Conservation (phyloP, 768 basidiomycete species). For the Mrakia hoshinonis region DNA sequence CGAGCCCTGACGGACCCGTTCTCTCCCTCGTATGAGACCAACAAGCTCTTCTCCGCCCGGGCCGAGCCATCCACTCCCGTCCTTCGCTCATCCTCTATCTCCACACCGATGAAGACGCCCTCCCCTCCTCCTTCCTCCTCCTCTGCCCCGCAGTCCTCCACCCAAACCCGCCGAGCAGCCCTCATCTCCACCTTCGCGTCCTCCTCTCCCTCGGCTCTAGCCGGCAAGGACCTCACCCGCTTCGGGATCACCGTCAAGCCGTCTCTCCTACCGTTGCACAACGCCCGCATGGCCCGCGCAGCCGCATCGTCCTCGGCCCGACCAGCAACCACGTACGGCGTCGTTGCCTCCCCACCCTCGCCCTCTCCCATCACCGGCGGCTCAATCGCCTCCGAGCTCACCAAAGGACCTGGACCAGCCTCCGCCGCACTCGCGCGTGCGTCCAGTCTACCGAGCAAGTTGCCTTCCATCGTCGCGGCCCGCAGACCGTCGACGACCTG, state of each 20-base stretch:
- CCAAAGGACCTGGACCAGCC: not conserved
- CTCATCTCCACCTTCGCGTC: not conserved
- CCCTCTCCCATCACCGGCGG: not conserved
- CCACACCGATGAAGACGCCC: too few species aligned
- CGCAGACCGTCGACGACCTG: too few species aligned
- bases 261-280: not conserved
- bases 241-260: not conserved
- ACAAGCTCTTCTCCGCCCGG: not conserved
- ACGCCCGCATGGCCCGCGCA: not conserved
- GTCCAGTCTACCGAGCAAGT: not conserved
- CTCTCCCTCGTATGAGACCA: not conserved
- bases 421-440: not conserved
- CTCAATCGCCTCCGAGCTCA: not conserved
- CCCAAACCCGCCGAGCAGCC: not conserved
- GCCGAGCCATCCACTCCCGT: not conserved
- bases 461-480: too few species aligned
- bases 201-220: not conserved
- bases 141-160: too few species aligned
- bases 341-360: not conserved
- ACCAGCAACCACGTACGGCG: not conserved
- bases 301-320: not conserved
- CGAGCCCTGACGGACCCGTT: not conserved
- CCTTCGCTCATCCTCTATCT: too few species aligned
- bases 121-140: too few species aligned
- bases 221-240: not conserved